Evolutionary conservation across 345 rosid genomes (phyloP).

Genomic region (Conringia planisiliqua): DNA sequence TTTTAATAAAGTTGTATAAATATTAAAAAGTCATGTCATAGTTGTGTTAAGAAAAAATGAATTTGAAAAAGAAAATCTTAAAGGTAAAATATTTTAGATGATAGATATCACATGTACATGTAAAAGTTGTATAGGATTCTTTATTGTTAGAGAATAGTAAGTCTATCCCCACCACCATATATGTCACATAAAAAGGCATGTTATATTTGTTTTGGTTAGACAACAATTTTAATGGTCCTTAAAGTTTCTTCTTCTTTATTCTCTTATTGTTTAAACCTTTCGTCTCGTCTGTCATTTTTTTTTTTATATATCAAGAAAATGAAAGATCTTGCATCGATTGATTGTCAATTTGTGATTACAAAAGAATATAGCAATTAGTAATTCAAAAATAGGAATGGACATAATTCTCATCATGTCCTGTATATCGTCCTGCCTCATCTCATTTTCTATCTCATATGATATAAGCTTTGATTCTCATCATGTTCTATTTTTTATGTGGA

Average conservation of each 20-base stretch:
- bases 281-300: neutral
- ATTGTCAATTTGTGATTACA: neutral
- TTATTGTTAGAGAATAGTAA: neutral
- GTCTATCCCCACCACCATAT: constrained; percentile 26
- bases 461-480: too few species aligned
- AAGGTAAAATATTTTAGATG: neutral
- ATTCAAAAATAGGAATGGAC: too few species aligned
- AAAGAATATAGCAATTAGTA: neutral
- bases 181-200: constrained; percentile 26
- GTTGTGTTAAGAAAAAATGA: neutral
- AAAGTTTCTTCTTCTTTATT: constrained; percentile 17
- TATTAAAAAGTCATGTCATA: neutral
- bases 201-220: constrained; percentile 24
- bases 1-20: neutral
- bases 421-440: too few species aligned
- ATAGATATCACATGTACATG: constrained; percentile 3
- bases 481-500: too few species aligned
- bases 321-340: neutral
- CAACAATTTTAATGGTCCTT: constrained; percentile 19
- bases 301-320: neutral
- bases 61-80: neutral
- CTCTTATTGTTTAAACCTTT: constrained; percentile 7
- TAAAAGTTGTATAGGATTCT: constrained; percentile 12
- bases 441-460: too few species aligned
- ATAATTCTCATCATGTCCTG: too few species aligned